Evolutionary conservation across 1,139 yeast species (phyloP), one percentile per base, ranked within the genome.

Genomic region (Debaryomyces psychrophilus): DNA sequence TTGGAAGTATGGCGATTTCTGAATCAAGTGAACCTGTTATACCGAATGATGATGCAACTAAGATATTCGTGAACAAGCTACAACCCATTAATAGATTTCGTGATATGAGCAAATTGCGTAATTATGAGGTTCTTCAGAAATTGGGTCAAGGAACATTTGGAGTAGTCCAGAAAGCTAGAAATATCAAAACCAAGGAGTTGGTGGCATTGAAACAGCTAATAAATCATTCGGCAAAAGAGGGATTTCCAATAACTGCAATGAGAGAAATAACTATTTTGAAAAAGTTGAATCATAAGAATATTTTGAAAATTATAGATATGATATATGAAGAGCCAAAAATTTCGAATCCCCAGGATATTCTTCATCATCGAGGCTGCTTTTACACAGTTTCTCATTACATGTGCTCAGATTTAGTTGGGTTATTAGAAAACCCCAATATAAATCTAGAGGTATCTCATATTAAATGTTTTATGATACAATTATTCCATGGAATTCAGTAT

Each of bases 221-320:
- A 18, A 81, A 88, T 52, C 93, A 88, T 59, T 87, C 88, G 45
- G 90, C 87, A 40, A 89, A 87, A 57, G 97, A 90, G 56, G 93
- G 96, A 28, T 90, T 93, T 62, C 99, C 99, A 1, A 85, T 95
- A 20, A 95, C 99, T 0, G 97, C 99, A 4, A 80, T 92, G 67
- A 77, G 99, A 52, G 99, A 95, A 61, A 90, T 93, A 51, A 82
- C 88, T 17, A 90, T 92, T 17, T 72, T 95, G 62, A 90, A 89
- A 62, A 77, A 78, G 48, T 69, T 95, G 46, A 68, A 76, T 44
- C 90, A 92, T 60, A 67, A 71, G 27, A 89, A 95, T 62, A 80
- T 93, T 23, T 73, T 95, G 27, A 89, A 84, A 50, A 73, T 93
- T 42, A 62, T 85, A n/a, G 97, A 90, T 55, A 86, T 92, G 85